Evolutionary conservation across 2,329 filamentous ascomycete species (phyloP), one percentile per base, ranked within the genome.

Genomic region (Ceratocystis alfenasii): DNA sequence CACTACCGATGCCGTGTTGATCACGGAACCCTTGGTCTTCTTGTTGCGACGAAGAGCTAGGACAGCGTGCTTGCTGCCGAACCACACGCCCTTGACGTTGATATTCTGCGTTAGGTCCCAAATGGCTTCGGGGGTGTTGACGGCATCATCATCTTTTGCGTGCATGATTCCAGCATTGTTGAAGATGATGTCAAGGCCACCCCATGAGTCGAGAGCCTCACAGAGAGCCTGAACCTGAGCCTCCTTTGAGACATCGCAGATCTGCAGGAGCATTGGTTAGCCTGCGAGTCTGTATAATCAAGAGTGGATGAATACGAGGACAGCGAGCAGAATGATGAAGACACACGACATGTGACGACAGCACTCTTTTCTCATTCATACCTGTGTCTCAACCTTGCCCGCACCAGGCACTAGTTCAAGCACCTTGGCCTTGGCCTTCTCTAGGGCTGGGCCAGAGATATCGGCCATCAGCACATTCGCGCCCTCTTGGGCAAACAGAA

Each of bases 121-220:
- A 79, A 96, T 92, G 72, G 84, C 86, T 78, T 96, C 90, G 63
- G 89, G 86, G 1, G 91, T 96, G 74, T 87, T 83, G 74, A 95
- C 79, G 62, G 92, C 90, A 75, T 90, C 87, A 73, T 83, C 86
- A 75, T 91, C 88, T 66, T 87, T 81, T 61, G 85, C 86, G 78
- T 96, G 92, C 92, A 96, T 96, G 76, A 96, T 96, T 65, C 92
- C 92, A 28, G 92, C 92, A 75, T 96, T 96, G 84, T 96, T 96
- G 85, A 96, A 96, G 72, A 96, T 89, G 73, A 96, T 80, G 74
- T 96, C 92, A 2, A 94, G 77, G 57, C 92, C 92, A 73, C 92
- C 92, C 88, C 89, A 95, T 66, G 83, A 74, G 75, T 96, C 92
- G 67, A 93, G 78, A 8, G 82, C 77, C 70, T 89, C 87, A 64